phyloP scores from a whole-genome alignment of 2,329 filamentous ascomycete genomes.

The Talaromyces sp. region DNA sequence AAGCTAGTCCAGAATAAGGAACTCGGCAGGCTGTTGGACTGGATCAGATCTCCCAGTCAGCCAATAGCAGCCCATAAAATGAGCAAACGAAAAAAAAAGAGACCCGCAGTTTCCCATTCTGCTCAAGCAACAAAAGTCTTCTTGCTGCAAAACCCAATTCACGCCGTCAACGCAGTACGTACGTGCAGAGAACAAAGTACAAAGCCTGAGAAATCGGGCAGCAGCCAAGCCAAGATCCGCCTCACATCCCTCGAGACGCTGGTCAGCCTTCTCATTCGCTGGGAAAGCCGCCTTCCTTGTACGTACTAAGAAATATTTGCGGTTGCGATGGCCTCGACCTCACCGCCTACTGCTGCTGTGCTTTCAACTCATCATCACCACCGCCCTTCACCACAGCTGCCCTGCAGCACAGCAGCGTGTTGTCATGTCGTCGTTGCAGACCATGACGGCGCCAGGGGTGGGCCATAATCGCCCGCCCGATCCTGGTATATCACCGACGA shows the following conservation, averaged over 20 bases:
- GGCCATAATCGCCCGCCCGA: slow-evolving; percentile 43
- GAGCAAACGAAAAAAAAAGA: background rate
- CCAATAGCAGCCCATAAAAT: background rate
- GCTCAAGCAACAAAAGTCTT: background rate
- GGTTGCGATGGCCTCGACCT: slow-evolving; percentile 21
- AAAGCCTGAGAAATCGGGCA: slow-evolving; percentile 1
- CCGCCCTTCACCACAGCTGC: slow-evolving; percentile 4
- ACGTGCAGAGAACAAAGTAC: background rate
- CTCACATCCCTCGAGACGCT: background rate
- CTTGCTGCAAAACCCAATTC: background rate
- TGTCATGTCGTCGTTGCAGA: slow-evolving; percentile 46
- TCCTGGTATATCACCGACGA: slow-evolving; percentile 26
- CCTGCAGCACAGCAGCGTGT: slow-evolving; percentile 33
- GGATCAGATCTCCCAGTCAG: background rate
- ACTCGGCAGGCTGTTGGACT: background rate
- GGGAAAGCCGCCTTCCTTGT: slow-evolving; percentile 1
- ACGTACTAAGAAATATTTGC: slow-evolving; percentile 15
- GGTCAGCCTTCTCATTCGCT: slow-evolving; percentile 5
- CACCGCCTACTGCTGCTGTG: slow-evolving; percentile 25
- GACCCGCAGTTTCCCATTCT: slow-evolving; percentile 5
- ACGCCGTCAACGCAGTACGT: background rate
- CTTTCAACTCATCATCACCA: slow-evolving; percentile 19
- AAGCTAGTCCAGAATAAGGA: background rate
- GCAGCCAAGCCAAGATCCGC: background rate
- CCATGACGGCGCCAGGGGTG: slow-evolving; percentile 48